Evolutionary conservation across 768 basidiomycete genomes (phyloP).

Genomic region (Candolleomyces eurysporus): DNA sequence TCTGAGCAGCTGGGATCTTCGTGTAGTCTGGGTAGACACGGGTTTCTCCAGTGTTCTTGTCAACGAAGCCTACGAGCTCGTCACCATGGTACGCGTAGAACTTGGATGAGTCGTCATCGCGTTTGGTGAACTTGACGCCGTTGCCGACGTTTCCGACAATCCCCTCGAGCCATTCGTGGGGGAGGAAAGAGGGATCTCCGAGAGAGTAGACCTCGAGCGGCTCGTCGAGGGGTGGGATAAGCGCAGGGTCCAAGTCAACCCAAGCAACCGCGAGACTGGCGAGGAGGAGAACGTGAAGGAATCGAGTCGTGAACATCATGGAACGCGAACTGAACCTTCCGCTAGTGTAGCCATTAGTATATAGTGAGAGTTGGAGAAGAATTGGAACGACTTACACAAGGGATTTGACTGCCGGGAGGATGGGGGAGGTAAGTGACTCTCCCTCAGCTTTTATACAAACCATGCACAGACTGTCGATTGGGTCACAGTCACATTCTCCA

Average conservation of each 20-base stretch:
- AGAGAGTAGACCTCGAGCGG: not conserved
- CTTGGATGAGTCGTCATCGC: not conserved
- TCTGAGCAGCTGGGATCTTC: no score
- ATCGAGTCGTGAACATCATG: not conserved
- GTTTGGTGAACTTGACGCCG: no score
- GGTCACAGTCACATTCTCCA: no score
- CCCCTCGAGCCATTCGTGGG: not conserved
- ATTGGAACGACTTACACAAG: no score
- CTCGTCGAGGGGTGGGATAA: not conserved
- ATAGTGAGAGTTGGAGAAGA: no score
- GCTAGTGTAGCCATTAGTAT: no score
- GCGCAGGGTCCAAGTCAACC: not conserved
- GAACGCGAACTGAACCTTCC: not conserved
- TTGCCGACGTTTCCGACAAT: not conserved
- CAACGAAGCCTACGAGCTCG: slow-evolving; percentile 5
- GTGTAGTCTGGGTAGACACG: no score
- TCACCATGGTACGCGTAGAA: slow-evolving; percentile 6
- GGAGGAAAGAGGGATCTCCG: not conserved
- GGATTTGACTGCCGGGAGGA: no score
- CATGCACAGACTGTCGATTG: no score
- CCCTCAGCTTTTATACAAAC: no score
- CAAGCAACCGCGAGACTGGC: not conserved
- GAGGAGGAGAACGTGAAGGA: not conserved
- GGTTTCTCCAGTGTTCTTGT: no score
- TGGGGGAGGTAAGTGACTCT: no score